Conservation (phyloP, 805 yeast species). For the Scheffersomyces ergatensis region DNA sequence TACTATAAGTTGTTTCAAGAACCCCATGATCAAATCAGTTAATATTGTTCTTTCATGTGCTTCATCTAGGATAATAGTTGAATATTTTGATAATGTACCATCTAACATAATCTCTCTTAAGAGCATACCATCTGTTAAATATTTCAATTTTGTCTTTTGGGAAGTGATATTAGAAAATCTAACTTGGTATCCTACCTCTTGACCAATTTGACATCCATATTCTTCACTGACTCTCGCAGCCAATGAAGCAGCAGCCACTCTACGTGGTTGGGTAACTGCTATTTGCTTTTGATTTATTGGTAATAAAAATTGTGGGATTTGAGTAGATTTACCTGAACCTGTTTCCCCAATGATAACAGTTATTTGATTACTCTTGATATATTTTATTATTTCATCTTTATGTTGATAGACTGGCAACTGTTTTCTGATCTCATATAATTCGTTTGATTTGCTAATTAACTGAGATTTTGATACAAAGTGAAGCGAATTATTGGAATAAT, state of each 20-base stretch:
- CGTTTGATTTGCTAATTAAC: slow-evolving; percentile 39
- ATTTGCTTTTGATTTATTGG: slow-evolving; percentile 51
- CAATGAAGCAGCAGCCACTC: slow-evolving; percentile 94
- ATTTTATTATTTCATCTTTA: slow-evolving; percentile 57
- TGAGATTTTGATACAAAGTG: slow-evolving; percentile 9
- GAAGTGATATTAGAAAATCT: slow-evolving; percentile 76
- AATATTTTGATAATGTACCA: slow-evolving; percentile 58
- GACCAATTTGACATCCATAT: slow-evolving; percentile 72
- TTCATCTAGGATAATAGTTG: slow-evolving; percentile 85
- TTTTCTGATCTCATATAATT: slow-evolving; percentile 50
- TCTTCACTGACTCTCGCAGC: slow-evolving; percentile 93
- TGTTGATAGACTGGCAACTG: slow-evolving; percentile 76
- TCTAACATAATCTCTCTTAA: slow-evolving; percentile 86
- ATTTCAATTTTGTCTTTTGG: slow-evolving; percentile 66
- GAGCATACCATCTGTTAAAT: slow-evolving; percentile 96
- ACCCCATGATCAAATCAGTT: slow-evolving; percentile 88
- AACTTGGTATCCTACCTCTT: slow-evolving; percentile 87
- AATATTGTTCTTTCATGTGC: slow-evolving; percentile 96
- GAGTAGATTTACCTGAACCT: slow-evolving; percentile 97
- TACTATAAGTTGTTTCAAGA: slow-evolving; percentile 64
- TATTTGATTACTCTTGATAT: slow-evolving; percentile 57
- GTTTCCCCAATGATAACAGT: slow-evolving; percentile 92
- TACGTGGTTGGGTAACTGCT: slow-evolving; percentile 95
- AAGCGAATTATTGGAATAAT: slow-evolving; percentile 5
- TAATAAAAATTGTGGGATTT: slow-evolving; percentile 88